Percentiles rank a stretch among this genome's conserved stretches.
phyloP scores from a whole-genome alignment of 179 eudicot genomes.

The Patellifolia procumbens region DNA sequence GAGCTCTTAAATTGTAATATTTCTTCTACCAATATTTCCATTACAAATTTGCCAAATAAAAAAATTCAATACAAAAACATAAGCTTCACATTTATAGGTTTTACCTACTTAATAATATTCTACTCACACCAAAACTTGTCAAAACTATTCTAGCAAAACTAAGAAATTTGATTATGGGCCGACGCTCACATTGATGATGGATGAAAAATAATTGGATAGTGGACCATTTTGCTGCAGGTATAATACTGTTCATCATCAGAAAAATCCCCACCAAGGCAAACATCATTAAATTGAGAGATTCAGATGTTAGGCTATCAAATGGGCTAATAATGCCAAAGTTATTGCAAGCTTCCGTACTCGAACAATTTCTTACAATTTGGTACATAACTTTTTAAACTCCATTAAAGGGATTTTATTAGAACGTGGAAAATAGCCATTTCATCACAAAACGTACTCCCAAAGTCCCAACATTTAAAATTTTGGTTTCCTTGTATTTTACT shows the following conservation, averaged over 20 bases:
- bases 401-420: no score
- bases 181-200: background rate
- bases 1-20: no score
- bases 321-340: background rate
- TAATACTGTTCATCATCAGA: background rate
- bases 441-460: no score
- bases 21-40: background rate
- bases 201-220: background rate
- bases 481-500: no score
- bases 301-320: background rate
- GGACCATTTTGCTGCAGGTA: background rate
- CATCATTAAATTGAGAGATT: background rate
- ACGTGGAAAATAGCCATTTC: no score
- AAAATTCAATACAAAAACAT: background rate
- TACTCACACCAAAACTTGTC: background rate
- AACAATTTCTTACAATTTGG: no score
- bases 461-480: no score
- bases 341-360: background rate
- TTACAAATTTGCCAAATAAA: no score
- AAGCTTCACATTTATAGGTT: background rate
- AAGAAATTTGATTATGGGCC: background rate
- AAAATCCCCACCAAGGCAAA: background rate
- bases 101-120: no score
- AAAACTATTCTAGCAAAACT: background rate
- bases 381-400: no score